Base-by-base conservation (phyloP, 2,329 filamentous ascomycete genomes). In the Sporothrix curviconia region DNA sequence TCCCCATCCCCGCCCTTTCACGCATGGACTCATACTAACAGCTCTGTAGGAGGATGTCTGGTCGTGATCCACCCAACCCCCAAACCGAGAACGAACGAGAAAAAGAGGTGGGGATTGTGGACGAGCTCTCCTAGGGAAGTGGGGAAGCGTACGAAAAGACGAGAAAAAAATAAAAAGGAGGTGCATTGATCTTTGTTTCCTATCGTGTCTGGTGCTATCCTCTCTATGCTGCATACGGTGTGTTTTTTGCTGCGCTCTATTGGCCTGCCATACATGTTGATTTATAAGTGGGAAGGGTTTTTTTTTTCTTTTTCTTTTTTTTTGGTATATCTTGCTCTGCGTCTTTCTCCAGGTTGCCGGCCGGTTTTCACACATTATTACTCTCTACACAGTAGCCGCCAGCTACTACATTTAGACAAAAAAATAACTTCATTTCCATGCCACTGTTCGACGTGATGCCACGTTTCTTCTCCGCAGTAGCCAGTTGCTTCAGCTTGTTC, bases 31-130 rank as follows among this genome's bases (percentile, higher is more conserved):
- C 2, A n/a, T 19, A 22, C 57, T 59, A 59, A 63, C 50, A n/a
- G n/a, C n/a, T n/a, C n/a, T n/a, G n/a, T n/a, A 87, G 84, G 84
- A 87, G 79, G 84, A 87, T 67, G 84, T 87, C 53, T 87, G 84
- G 84, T 87, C 83, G 70, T 86, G 74, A 74, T 30, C 53, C 11
- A 37, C 17, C 17, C 6, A 11, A 40, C 51, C 15, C n/a, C n/a
- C n/a, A n/a, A n/a, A n/a, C n/a, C n/a, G n/a, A 47, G 24, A 53
- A 25, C 9, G 46, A 44, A 32, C 37, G 11, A 58, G 64, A 42
- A 47, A 51, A 36, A 32, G 4, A 9, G 39, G n/a, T 3, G 22
- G 25, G 25, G 4, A 25, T 17, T 19, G 25, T 25, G n/a, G 28
- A 47, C 8, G 12, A 37, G 22, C 7, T 49, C 25, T 25, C 22